Evolutionary conservation across 2,329 filamentous ascomycete genomes (phyloP).

Genomic region (Endothia cerciana): DNA sequence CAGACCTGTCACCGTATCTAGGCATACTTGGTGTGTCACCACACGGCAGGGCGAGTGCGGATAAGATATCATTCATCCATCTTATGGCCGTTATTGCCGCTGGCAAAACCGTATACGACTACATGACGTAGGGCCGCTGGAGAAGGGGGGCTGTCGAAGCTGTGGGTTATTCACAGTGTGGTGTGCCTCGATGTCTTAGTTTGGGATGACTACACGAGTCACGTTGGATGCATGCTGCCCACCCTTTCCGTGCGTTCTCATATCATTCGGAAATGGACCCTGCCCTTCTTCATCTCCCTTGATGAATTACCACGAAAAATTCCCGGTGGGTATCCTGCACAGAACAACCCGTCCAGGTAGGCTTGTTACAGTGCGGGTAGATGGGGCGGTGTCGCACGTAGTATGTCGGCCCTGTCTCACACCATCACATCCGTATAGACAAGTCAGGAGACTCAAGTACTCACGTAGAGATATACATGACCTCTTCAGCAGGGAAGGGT

Average conservation of each 20-base stretch:
- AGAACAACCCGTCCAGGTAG: not conserved
- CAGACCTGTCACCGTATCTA: slow-evolving; percentile 17
- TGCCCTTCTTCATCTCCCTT: slow-evolving; percentile 12
- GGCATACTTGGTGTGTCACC: slow-evolving; percentile 7
- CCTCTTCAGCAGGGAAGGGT: slow-evolving; percentile 17
- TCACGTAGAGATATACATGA: slow-evolving; percentile 24
- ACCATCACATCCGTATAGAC: slow-evolving; percentile 32
- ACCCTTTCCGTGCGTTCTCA: slow-evolving; percentile 30
- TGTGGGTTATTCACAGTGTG: slow-evolving; percentile 30
- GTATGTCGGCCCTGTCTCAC: slow-evolving; percentile 31
- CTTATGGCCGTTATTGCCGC: slow-evolving; percentile 15
- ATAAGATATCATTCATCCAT: not conserved
- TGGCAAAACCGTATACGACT: slow-evolving; percentile 14
- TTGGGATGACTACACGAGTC: slow-evolving; percentile 34
- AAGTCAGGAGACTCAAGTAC: slow-evolving; percentile 34
- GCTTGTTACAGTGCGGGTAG: slow-evolving; percentile 9
- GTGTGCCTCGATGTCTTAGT: slow-evolving; percentile 42
- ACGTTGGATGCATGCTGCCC: slow-evolving; percentile 35
- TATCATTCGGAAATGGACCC: slow-evolving; percentile 32
- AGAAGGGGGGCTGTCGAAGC: slow-evolving; percentile 20
- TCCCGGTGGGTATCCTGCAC: slow-evolving; percentile 30
- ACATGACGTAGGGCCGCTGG: slow-evolving; percentile 23
- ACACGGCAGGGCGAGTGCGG: slow-evolving; percentile 9
- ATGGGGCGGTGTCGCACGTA: slow-evolving; percentile 20
- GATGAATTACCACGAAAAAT: slow-evolving; percentile 25